A percentile compares a stretch with the other conserved stretches of the same genome.
phyloP scores from a whole-genome alignment of 192 early-diverging fungal species.

The Piromyces finnis region DNA sequence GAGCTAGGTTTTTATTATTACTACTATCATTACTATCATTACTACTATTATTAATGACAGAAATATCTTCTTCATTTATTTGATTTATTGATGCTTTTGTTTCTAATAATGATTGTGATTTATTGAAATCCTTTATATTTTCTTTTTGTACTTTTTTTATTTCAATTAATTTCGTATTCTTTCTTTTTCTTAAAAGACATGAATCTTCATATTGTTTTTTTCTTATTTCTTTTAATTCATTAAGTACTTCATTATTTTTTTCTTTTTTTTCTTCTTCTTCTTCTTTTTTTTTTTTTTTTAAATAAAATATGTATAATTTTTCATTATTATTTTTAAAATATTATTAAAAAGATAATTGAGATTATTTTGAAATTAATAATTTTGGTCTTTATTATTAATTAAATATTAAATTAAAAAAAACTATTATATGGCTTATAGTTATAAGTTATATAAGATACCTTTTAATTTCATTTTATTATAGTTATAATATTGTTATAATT shows the following conservation, averaged over 20 bases:
- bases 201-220: not conserved
- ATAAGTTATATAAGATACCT: no score
- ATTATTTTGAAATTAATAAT: no score
- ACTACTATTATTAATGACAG: not conserved
- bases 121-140: not conserved
- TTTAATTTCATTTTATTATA: no score
- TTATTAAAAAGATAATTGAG: no score
- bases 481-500: no score
- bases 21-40: not conserved
- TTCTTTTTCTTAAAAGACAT: not conserved
- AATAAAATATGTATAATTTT: no score
- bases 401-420: no score
- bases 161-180: not conserved
- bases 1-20: not conserved
- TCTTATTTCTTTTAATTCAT: not conserved
- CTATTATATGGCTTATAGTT: no score
- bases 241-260: not conserved
- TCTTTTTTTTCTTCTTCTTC: no score
- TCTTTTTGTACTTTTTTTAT: not conserved
- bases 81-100: not conserved
- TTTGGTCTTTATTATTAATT: no score
- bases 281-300: no score
- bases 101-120: not conserved
- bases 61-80: not conserved
- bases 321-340: no score